A percentile compares a stretch with the other conserved stretches of the same genome.
Conservation (phyloP, 345 rosid species). For the Salix suchowensis region DNA sequence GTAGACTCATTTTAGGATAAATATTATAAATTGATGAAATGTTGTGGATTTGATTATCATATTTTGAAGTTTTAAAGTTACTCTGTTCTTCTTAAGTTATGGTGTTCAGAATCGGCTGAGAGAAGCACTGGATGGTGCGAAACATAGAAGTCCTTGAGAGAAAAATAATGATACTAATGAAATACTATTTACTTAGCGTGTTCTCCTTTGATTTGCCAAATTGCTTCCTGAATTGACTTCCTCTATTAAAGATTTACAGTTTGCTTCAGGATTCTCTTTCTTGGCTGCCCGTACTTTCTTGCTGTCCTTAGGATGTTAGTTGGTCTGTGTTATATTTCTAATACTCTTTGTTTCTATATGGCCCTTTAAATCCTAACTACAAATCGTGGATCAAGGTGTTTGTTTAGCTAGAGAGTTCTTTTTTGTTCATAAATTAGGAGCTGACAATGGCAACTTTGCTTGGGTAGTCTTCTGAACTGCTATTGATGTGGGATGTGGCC, state of each 20-base stretch:
- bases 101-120: neutral
- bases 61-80: neutral
- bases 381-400: neutral
- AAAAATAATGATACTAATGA: neutral
- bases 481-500: neutral
- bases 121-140: neutral
- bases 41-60: neutral
- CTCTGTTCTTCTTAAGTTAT: neutral
- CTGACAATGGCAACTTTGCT: neutral
- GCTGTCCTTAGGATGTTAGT: neutral
- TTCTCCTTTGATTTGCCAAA: neutral
- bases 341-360: neutral
- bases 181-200: neutral
- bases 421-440: neutral
- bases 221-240: neutral
- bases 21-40: neutral
- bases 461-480: neutral
- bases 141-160: neutral
- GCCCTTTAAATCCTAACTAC: neutral
- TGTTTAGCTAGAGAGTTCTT: neutral
- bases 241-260: neutral
- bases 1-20: neutral
- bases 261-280: neutral
- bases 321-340: neutral
- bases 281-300: neutral